phyloP scores from a whole-genome alignment of 2,329 filamentous ascomycete species.

The Epichloe coenophiala region DNA sequence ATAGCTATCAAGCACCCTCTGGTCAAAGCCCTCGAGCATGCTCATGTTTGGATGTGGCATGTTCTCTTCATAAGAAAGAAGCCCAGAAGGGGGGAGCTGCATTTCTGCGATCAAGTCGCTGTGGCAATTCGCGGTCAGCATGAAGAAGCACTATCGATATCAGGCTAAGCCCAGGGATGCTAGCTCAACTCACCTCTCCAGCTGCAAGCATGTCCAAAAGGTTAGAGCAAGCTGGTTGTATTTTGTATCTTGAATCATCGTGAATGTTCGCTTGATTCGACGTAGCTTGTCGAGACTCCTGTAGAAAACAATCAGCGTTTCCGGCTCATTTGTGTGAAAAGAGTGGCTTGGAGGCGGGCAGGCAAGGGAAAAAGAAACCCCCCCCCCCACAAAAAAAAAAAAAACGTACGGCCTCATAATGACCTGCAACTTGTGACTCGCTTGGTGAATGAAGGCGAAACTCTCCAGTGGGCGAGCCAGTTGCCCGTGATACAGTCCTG shows the following conservation, averaged over 20 bases:
- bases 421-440: slow-evolving; percentile 48
- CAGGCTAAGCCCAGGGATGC: not conserved
- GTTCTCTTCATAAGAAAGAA: slow-evolving; percentile 46
- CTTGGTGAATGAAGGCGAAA: slow-evolving; percentile 46
- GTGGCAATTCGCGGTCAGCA: not conserved
- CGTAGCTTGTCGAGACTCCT: slow-evolving; percentile 37
- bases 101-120: slow-evolving; percentile 90
- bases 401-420: slow-evolving; percentile 58
- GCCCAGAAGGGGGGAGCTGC: slow-evolving; percentile 44
- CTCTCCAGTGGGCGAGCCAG: slow-evolving; percentile 79
- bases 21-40: slow-evolving; percentile 28
- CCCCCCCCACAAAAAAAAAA: not conserved
- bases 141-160: not conserved
- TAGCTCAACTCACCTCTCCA: slow-evolving; percentile 56
- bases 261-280: slow-evolving; percentile 22
- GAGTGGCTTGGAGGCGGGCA: not conserved
- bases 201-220: slow-evolving; percentile 87
- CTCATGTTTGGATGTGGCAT: slow-evolving; percentile 53
- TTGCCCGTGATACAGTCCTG: slow-evolving; percentile 80
- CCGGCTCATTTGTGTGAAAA: not conserved
- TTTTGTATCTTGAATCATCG: slow-evolving; percentile 28
- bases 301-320: not conserved
- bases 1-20: slow-evolving; percentile 44
- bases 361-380: too few species aligned
- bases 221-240: slow-evolving; percentile 57